Base-by-base conservation (phyloP, 129 eudicot genomes). In the Helianthus annuus region DNA sequence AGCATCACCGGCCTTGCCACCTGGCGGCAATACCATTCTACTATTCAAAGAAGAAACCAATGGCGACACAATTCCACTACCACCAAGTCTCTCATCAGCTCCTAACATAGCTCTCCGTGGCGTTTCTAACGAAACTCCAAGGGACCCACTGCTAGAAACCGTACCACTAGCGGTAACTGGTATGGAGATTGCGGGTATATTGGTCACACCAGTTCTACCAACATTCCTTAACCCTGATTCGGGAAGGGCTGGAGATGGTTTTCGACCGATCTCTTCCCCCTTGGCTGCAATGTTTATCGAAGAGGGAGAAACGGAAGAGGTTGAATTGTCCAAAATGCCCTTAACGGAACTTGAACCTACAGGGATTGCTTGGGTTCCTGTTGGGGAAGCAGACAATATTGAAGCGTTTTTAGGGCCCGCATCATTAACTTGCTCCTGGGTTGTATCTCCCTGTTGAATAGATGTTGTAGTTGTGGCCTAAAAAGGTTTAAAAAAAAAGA, bases 401-500 rank as follows among this genome's bases (percentile, higher is more conserved):
- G 77, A 27, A 55, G 76, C 74, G 78, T 61, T 90, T 97, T 71
- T 85, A 92, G 22, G 81, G 67, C 48, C 75, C 15, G 81, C 73
- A 62, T 90, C 99, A 70, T 86, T 95, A n/a, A 53, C 82, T 75
- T 82, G 98, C 67, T 95, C 99, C 46, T 59, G 88, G 15, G 67
- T 63, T 14, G 90, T 51, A 81, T 84, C 69, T 78, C 75, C 95
- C 79, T 79, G 96, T 32, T 70, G 73, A 66, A 72, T 72, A 32
- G 65, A 59, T 32, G 78, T 63, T 69, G 88, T 19, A 17, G 66
- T 63, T 39, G 83, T 77, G 15, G 78, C 84, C 89, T 83, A 77
- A 53, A 69, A 75, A 79, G 44, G 42, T 19, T 19, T 19, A 19
- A 19, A 66, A 75, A 82, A 27, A 34, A 74, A 74, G 17, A 51